phyloP scores from a whole-genome alignment of 2,329 filamentous ascomycete species.

The Fusarium camptoceras region DNA sequence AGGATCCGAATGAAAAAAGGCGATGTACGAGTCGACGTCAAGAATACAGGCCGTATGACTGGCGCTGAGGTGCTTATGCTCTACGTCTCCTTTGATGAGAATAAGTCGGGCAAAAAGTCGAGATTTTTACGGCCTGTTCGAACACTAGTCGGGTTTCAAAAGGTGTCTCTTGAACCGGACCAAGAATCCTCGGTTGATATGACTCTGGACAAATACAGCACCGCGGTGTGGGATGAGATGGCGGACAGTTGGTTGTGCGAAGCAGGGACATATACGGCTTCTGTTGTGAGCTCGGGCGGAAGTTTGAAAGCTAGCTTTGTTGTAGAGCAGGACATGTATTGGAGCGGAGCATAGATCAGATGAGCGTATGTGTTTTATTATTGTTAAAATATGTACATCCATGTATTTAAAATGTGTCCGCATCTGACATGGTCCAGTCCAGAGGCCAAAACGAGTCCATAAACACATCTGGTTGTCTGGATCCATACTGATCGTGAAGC shows the following conservation, averaged over 20 bases:
- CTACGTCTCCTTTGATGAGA: not conserved
- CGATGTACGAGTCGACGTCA: not conserved
- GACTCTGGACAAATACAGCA: slow-evolving; percentile 9
- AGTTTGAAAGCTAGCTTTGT: slow-evolving; percentile 1
- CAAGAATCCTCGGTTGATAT: not conserved
- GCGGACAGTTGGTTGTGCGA: slow-evolving; percentile 12
- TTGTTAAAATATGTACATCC: no score
- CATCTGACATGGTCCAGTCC: slow-evolving; percentile 5
- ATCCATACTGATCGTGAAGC: not conserved
- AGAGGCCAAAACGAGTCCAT: slow-evolving; percentile 32
- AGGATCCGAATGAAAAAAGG: not conserved
- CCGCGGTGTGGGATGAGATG: slow-evolving; percentile 16
- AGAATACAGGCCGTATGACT: not conserved
- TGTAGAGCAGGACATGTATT: slow-evolving; percentile 2
- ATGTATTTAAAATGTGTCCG: not conserved
- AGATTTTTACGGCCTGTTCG: slow-evolving; percentile 7
- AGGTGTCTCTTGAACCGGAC: not conserved
- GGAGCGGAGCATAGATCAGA: slow-evolving; percentile 6
- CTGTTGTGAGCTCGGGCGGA: not conserved
- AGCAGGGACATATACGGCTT: slow-evolving; percentile 9
- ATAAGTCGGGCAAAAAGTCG: slow-evolving; percentile 5
- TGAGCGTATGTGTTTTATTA: no score
- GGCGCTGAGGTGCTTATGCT: slow-evolving; percentile 26
- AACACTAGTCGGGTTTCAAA: slow-evolving; percentile 13
- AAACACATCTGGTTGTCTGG: slow-evolving; percentile 22